Conservation (phyloP, 2,329 filamentous ascomycete species). For the Pseudogymnoascus sp. region DNA sequence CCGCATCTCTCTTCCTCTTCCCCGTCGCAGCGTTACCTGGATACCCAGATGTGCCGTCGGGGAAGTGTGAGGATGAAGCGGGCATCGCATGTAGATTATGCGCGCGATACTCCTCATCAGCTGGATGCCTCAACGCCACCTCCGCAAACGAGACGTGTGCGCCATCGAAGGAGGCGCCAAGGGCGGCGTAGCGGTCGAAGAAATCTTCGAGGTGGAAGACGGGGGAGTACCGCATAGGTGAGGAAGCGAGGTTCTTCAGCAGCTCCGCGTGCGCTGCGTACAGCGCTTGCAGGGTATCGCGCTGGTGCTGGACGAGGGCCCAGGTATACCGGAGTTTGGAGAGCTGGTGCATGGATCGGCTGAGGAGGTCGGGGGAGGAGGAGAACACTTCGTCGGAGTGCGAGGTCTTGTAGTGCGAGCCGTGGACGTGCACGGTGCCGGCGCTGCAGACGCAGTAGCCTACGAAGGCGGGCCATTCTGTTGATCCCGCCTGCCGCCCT, state of each 20-base stretch:
- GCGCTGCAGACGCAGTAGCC: constrained; percentile 83
- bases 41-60: neutral
- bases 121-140: constrained; percentile 34
- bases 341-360: constrained; percentile 72
- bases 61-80: neutral
- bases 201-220: constrained; percentile 84
- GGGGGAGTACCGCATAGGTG: constrained; percentile 65
- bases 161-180: constrained; percentile 59
- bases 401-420: constrained; percentile 62
- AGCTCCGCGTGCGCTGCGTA: constrained; percentile 74
- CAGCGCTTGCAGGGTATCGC: constrained; percentile 69
- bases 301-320: constrained; percentile 73
- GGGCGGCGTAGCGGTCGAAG: constrained; percentile 67
- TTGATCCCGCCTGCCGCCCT: constrained; percentile 63
- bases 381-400: constrained; percentile 42
- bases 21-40: neutral
- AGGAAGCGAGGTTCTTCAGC: constrained; percentile 63
- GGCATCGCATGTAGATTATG: neutral
- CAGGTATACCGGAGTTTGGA: constrained; percentile 67
- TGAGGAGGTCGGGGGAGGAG: constrained; percentile 61
- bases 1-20: neutral
- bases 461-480: constrained; percentile 82
- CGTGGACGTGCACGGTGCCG: constrained; percentile 78
- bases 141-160: constrained; percentile 68
- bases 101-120: neutral